Evolutionary conservation across 2,329 filamentous ascomycete species (phyloP), one percentile per base, ranked within the genome.

Genomic region (Xylariaceae sp.): DNA sequence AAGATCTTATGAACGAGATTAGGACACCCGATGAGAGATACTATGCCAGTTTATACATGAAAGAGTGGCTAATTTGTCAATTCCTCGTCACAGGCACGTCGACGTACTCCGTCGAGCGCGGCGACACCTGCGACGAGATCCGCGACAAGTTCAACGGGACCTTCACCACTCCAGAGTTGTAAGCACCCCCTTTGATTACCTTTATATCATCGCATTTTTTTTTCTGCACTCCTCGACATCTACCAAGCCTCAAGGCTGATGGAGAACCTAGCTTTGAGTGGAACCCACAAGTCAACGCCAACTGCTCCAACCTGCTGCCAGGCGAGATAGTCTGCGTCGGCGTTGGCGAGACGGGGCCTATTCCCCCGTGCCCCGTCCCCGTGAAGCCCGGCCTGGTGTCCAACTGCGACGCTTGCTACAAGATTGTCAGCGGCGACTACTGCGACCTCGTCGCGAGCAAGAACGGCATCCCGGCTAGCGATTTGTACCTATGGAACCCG

Each of bases 81-180:
- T n/a, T 13, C 13, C 17, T 15, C 4, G 4, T 17, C 9, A 44
- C 42, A 53, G 54, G 54, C 44, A 39, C 26, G 24, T 18, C 38
- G 7, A 51, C 45, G 1, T 57, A 57, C 43, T 42, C 48, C n/a
- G 45, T 58, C 8, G 19, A 34, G 9, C 22, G 22, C 1, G 51
- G 50, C 4, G 55, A 58, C 28, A 47, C 26, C 19, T 58, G 55
- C 38, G 41, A 40, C 33, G 38, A 6, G 29, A 58, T 58, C 41
- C 36, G 47, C 11, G 35, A 45, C 36, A 40, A 43, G 32, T 50
- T 48, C 37, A 37, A 38, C 42, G 74, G 69, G 67, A 36, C 41
- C 11, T 55, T 49, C 19, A 48, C 41, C 2, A 45, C 55, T 2
- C 30, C 24, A n/a, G 32, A 54, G 1, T 57, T 57, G 54, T 57